Conservation (phyloP, 2,329 filamentous ascomycete genomes). For the Pseudocercospora musae region DNA sequence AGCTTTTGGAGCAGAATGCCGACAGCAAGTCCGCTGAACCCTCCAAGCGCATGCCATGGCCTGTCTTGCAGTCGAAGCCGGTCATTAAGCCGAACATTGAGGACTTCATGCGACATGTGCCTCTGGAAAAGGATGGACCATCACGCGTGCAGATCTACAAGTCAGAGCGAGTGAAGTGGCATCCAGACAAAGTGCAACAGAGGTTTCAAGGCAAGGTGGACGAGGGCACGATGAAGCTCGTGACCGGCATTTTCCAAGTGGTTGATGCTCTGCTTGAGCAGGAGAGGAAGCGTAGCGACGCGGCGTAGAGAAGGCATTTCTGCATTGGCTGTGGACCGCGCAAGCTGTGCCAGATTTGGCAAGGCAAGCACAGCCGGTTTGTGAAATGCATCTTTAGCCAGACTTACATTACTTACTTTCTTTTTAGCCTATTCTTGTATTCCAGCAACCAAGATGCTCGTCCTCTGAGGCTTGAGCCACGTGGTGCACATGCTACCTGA, state of each 20-base stretch:
- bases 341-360: background rate
- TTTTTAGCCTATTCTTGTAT: background rate
- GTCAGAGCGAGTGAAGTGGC: constrained; percentile 86
- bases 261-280: constrained; percentile 58
- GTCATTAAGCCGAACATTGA: constrained; percentile 61
- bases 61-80: constrained; percentile 60
- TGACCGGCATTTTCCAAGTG: constrained; percentile 89
- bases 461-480: background rate
- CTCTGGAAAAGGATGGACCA: constrained; percentile 25
- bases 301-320: background rate
- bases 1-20: constrained; percentile 14
- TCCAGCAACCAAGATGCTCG: background rate
- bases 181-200: constrained; percentile 97
- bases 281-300: constrained; percentile 14
- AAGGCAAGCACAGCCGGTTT: background rate
- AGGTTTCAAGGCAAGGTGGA: constrained; percentile 72
- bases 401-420: background rate
- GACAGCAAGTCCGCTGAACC: constrained; percentile 20
- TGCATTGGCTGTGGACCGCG: background rate
- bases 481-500: too few species aligned
- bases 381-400: background rate
- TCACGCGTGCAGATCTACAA: constrained; percentile 59
- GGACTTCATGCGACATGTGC: constrained; percentile 64
- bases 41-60: constrained; percentile 62
- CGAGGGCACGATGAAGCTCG: constrained; percentile 66